Base-by-base conservation (phyloP, 129 eudicot genomes). In the Artemisia argyi region DNA sequence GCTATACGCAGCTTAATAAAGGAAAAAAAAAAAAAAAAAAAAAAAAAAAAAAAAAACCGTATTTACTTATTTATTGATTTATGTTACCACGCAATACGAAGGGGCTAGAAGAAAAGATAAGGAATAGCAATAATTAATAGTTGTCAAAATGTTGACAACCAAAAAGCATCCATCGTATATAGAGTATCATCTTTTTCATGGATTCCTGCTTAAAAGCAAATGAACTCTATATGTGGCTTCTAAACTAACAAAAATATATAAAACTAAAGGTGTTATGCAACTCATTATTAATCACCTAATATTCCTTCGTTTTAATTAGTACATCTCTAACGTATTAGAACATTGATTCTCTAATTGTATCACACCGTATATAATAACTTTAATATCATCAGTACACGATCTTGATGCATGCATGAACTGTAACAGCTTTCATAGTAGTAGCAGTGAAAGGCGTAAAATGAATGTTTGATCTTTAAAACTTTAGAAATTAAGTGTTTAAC, bases 91-190 rank as follows among this genome's bases (percentile, higher is more conserved):
- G 44, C 55, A 69, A 61, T 61, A 69, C 65, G 65, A 77, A 69
- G 11, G 81, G 76, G 76, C 76, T 61, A 69, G 65, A 77, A 32
- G 57, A 69, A 60, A 77, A 18, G 42, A 32, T 32, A 69, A 77
- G 66, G 76, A 62, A 77, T 69, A 67, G 80, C 68, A 46, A 48
- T 67, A 39, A 61, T 69, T 67, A 39, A 61, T 69, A 62, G 75
- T 70, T 70, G 81, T 70, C 81, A 62, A 50, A 16, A 62, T 69
- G 70, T 17, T 24, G 69, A 77, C 74, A 77, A n/a, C 76, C 47
- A 53, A 77, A 77, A 77, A 62, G 76, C 73, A 69, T 70, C 63
- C 73, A 54, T 68, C 78, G 54, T 65, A 65, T 72, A 72, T 61
- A 6, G 50, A 20, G 28, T 71, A 74, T 52, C 72, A 32, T 44